Base-by-base conservation (phyloP, 2,329 filamentous ascomycete genomes). In the Aspergillus luchuensis region DNA sequence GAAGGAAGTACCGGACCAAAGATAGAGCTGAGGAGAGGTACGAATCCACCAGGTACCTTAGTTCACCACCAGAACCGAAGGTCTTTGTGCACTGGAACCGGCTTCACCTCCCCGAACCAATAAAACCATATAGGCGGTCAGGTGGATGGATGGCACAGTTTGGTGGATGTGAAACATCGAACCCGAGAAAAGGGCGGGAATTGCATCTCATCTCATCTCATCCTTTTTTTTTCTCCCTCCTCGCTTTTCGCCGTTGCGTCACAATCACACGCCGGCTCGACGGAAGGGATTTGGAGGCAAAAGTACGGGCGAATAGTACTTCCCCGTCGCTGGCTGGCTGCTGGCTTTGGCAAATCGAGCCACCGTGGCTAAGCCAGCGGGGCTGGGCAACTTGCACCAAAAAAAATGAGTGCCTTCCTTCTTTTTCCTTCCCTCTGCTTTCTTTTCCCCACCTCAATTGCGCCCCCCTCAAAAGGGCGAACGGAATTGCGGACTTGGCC, bases 81-180 rank as follows among this genome's bases (percentile, higher is more conserved):
- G 53, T 47, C 41, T 56, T 47, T 56, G 39, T 21, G 15, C 2
- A 33, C 21, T 56, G 53, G 53, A 47, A 47, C 53, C 53, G 53
- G 53, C 39, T 47, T 19, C 4, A 7, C 2, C 19, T 56, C 53
- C 53, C 53, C 53, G 53, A 33, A 45, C 53, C 53, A 56, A 56
- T 56, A 28, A 38, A n/a, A n/a, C 23, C 17, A 33, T 15, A 11
- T 13, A 21, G 10, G 30, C 53, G n/a, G 8, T 19, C 33, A 41
- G 11, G 17, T 41, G 38, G 41, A 53, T 39, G 33, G 5, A 36
- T 36, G 30, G 36, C 38, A 53, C 30, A 11, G 21, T 39, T 23
- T 53, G 50, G 38, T 15, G 11, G 33, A 56, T 47, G 53, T 56
- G 53, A 56, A 56, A 56, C 53, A 45, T 55, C 30, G 11, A 53